Conservation (phyloP, 2,329 filamentous ascomycete species). For the Venturia pyrina region DNA sequence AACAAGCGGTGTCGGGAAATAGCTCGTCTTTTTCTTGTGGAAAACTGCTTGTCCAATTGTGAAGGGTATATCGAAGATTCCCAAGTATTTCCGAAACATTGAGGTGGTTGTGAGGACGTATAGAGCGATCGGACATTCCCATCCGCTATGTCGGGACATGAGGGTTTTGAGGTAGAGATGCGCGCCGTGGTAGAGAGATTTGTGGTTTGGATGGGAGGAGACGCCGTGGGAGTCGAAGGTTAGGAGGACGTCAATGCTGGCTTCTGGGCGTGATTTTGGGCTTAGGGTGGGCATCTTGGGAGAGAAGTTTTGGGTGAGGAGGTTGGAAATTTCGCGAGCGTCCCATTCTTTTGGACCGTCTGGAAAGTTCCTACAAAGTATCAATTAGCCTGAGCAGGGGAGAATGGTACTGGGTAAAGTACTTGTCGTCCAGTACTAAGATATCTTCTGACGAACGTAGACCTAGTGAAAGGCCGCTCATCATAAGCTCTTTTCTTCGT, state of each 20-base stretch:
- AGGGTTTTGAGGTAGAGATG: conserved; percentile 59
- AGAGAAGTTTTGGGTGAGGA: conserved; percentile 65
- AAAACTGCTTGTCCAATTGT: conserved; percentile 54
- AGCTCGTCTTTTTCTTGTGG: conserved; percentile 41
- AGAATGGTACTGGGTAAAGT: conserved; percentile 16
- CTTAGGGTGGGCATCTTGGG: conserved; percentile 38
- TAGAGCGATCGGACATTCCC: conserved; percentile 64
- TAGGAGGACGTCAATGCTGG: conserved; percentile 68
- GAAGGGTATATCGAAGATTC: conserved; percentile 62
- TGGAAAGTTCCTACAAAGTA: conserved; percentile 52
- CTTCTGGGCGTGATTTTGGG: conserved; percentile 29
- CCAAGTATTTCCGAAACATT: conserved; percentile 70
- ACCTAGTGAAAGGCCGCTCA: conserved; percentile 69
- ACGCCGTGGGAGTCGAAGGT: conserved; percentile 83
- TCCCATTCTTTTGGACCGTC: conserved; percentile 76
- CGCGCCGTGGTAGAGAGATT: conserved; percentile 76
- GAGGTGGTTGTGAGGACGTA: conserved; percentile 73
- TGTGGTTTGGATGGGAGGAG: conserved; percentile 87
- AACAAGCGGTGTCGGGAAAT: conserved; percentile 47
- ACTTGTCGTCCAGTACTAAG: conserved; percentile 72
- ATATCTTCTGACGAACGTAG: conserved; percentile 67
- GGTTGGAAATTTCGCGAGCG: conserved; percentile 54
- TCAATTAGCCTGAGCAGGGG: neutral
- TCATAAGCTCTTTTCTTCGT: conserved; percentile 71
- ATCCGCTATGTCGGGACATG: conserved; percentile 53